A percentile compares a stretch with the other conserved stretches of the same genome.
These are phyloP conservation scores for Bassia scoparia DNA, from an alignment of 148 eudicot genomes.

Conservation along the genomic window DNA sequence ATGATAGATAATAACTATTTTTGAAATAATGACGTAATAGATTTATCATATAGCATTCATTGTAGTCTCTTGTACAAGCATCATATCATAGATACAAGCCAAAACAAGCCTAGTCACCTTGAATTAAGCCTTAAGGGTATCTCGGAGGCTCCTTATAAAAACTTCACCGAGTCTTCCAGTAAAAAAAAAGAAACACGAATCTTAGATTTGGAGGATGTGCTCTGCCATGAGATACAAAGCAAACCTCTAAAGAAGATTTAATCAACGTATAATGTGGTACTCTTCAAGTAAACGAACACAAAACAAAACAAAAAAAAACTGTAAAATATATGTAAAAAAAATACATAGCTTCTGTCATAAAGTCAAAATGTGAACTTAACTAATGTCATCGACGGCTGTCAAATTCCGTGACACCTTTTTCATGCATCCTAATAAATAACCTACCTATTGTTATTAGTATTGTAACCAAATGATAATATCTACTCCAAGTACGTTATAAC, in stretches of 20 bases:
- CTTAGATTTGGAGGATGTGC: too few species aligned
- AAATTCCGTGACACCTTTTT: conserved; percentile 32
- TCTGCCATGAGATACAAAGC: too few species aligned
- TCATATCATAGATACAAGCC: conserved; percentile 2
- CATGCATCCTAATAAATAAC: conserved; percentile 25
- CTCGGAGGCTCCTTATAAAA: too few species aligned
- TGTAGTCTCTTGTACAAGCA: too few species aligned
- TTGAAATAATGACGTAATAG: too few species aligned
- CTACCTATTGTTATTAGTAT: conserved; percentile 6
- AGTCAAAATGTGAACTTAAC: conserved; percentile 20
- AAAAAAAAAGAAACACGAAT: too few species aligned
- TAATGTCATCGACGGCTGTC: conserved; percentile 22
- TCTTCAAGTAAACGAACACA: neutral
- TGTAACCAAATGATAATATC: neutral
- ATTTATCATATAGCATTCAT: neutral
- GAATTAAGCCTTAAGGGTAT: too few species aligned
- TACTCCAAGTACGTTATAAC: neutral
- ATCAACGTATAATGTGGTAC: too few species aligned
- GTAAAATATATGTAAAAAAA: conserved; percentile 1
- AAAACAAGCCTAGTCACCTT: conserved; percentile 11
- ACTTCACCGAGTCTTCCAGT: too few species aligned
- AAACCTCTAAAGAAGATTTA: too few species aligned
- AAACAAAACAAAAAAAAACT: neutral
- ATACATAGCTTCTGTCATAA: conserved; percentile 18
- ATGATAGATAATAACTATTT: too few species aligned